Evolutionary conservation across 2,329 filamentous ascomycete genomes (phyloP).

Genomic region (Verticillium tricorpus): DNA sequence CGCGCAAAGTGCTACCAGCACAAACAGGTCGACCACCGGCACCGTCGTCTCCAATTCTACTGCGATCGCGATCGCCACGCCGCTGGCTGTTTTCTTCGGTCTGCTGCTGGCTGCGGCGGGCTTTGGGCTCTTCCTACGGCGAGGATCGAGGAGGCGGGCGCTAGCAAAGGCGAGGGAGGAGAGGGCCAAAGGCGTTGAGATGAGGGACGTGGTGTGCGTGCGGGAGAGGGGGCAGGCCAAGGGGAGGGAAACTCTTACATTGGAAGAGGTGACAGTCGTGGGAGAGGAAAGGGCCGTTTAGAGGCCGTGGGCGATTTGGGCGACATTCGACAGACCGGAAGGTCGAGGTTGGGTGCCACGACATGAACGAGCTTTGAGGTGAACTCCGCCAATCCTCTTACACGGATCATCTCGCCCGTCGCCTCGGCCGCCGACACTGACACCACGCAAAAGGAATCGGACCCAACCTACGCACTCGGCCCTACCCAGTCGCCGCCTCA

Average conservation of each 20-base stretch:
- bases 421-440: too few relatives aligned
- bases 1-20: too few relatives aligned
- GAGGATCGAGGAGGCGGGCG: background rate
- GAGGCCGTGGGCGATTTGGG: background rate
- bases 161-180: background rate
- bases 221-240: background rate
- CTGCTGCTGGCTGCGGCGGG: background rate
- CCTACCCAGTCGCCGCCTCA: background rate
- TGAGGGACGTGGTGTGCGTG: background rate
- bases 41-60: background rate
- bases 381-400: background rate
- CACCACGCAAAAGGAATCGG: background rate
- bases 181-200: background rate
- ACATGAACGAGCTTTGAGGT: background rate
- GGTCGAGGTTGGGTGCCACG: background rate
- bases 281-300: background rate
- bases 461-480: background rate
- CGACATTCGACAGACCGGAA: background rate
- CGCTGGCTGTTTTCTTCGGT: background rate
- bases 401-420: background rate
- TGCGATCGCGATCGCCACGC: conserved; percentile 1
- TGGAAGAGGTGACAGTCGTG: too few relatives aligned
- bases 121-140: background rate
- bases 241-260: background rate
- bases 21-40: too few relatives aligned